phyloP scores from a whole-genome alignment of 176 grass and related monocot species.

The Ampelocalamus luodianensis region DNA sequence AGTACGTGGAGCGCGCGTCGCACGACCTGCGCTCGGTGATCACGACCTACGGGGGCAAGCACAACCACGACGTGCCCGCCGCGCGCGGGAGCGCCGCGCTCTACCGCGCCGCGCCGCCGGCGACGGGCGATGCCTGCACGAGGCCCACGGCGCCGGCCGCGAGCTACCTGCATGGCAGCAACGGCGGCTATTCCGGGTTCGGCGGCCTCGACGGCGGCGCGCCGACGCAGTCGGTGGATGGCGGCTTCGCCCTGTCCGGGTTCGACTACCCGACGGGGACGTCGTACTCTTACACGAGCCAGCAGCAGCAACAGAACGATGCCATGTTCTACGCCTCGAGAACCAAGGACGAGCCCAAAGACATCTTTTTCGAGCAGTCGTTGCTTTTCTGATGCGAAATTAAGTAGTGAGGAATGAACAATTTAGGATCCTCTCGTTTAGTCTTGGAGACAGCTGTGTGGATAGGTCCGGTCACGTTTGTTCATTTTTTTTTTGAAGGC shows the following conservation, averaged over 20 bases:
- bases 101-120: constrained; percentile 30
- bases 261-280: constrained; percentile 9
- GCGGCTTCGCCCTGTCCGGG: constrained; percentile 40
- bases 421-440: background rate
- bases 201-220: constrained; percentile 8
- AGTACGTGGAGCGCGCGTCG: constrained; percentile 91
- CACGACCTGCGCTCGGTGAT: constrained; percentile 79
- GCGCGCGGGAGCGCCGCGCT: constrained; percentile 63
- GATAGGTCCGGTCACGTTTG: background rate
- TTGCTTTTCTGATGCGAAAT: constrained; percentile 44
- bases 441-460: background rate
- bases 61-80: constrained; percentile 86
- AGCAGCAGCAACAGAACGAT: constrained; percentile 10
- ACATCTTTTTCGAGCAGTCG: constrained; percentile 49
- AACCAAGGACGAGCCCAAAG: constrained; percentile 59
- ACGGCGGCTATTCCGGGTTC: constrained; percentile 18
- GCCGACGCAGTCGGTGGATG: constrained; percentile 5
- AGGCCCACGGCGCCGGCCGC: background rate
- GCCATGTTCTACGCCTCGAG: constrained; percentile 37
- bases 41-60: constrained; percentile 90
- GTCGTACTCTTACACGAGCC: constrained; percentile 35
- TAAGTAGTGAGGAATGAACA: background rate
- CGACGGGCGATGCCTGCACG: background rate
- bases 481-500: constrained; percentile 39
- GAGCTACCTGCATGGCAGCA: constrained; percentile 15